Percentiles rank a stretch among this genome's conserved stretches.
Evolutionary conservation across 768 basidiomycete genomes (phyloP).

Genomic region (Russula griseocarnosa): DNA sequence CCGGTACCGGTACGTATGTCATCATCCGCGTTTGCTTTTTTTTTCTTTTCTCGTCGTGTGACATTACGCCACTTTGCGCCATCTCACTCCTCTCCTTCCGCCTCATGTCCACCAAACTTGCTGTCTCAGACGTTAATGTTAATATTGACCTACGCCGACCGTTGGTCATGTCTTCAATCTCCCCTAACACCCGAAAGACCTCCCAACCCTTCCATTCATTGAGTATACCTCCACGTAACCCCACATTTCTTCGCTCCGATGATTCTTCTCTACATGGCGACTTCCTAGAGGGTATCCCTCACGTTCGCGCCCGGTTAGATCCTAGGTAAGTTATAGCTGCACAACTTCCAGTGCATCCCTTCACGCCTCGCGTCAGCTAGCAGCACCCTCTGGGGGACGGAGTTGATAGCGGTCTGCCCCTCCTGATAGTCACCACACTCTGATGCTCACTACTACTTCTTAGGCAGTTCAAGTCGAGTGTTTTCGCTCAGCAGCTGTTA

Average conservation of each 20-base stretch:
- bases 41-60: no score
- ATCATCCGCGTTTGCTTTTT: no score
- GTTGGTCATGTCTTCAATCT: conserved; percentile 13
- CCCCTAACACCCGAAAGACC: background rate
- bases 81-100: background rate
- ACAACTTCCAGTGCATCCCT: conserved; percentile 29
- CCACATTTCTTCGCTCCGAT: conserved; percentile 38
- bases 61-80: background rate
- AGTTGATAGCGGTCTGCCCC: conserved; percentile 35
- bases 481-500: conserved; percentile 54
- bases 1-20: no score
- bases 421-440: conserved; percentile 36
- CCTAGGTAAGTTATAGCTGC: conserved; percentile 58
- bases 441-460: conserved; percentile 27
- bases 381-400: conserved; percentile 19
- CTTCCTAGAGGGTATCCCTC: conserved; percentile 56
- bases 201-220: conserved; percentile 32
- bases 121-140: conserved; percentile 18
- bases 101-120: conserved; percentile 26
- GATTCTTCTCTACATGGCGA: conserved; percentile 43
- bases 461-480: conserved; percentile 61
- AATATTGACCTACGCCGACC: conserved; percentile 13
- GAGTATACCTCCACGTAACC: conserved; percentile 28
- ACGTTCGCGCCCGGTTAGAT: conserved; percentile 53
- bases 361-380: conserved; percentile 9